Base-by-base conservation (phyloP, 805 yeast species). In the Naumovozyma castellii region DNA sequence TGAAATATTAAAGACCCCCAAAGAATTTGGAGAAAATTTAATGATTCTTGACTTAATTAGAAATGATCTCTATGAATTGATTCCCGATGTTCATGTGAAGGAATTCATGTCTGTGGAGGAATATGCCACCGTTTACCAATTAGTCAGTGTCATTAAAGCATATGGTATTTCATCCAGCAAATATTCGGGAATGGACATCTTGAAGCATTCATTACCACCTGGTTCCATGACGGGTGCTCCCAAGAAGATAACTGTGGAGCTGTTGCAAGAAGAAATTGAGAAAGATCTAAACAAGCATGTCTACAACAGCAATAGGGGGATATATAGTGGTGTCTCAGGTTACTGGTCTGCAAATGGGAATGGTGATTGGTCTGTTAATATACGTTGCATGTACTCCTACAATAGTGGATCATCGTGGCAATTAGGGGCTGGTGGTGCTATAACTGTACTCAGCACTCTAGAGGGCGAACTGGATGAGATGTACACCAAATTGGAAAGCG, bases 161-260 rank as follows among this genome's bases (percentile, higher is more conserved):
- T 56, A 65, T 16, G 49, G 49, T 1, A 42, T 50, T 29, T 10
- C 32, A 14, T 14, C 29, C 9, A 18, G 39, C 13, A 9, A 9
- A 6, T 78, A 71, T 48, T 65, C 71, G 10, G 98, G 97, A 0
- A 65, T 88, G 18, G 97, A 92, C 56, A 66, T 90, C 2, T 68
- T 92, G 10, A 72, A 76, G 16, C 76, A 76, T 43, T 77, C 95
- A 0, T 65, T 94, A 28, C 98, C 99, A 2, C 96, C 99, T 0
- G 99, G 99, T 0, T 90, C 97, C 1, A 92, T 92, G 99, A 92
- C 99, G 0, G 99, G 99, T 2, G 99, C 99, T 0, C 99, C 99
- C 2, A 92, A 92, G 64, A 83, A 80, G 50, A 72, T 95, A 43
- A 85, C 96, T 0, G 94, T 92, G 4, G 92, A 90, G 58, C 59